phyloP scores from a whole-genome alignment of 2,329 filamentous ascomycete species.

The Xenosphaeropsis pyriputrescens region DNA sequence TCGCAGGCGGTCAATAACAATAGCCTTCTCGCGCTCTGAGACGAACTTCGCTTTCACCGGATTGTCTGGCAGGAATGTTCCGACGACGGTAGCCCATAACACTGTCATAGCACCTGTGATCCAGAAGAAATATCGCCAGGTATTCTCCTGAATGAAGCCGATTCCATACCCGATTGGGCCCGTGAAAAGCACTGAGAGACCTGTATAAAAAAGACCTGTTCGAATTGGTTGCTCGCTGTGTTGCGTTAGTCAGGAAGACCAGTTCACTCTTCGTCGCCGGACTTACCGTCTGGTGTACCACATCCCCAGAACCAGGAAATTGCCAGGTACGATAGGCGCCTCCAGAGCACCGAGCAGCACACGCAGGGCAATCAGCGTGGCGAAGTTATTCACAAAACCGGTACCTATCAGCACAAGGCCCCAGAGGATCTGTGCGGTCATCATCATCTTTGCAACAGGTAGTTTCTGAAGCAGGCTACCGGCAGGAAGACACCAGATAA shows the following conservation, averaged over 20 bases:
- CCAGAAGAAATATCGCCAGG: slow-evolving; percentile 11
- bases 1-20: slow-evolving; percentile 32
- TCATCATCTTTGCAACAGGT: slow-evolving; percentile 20
- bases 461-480: slow-evolving; percentile 16
- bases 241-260: too few species aligned
- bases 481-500: slow-evolving; percentile 19
- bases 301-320: slow-evolving; percentile 36
- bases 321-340: slow-evolving; percentile 31
- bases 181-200: slow-evolving; percentile 9
- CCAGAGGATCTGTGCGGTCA: slow-evolving; percentile 4
- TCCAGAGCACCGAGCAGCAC: slow-evolving; percentile 36
- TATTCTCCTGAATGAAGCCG: slow-evolving; percentile 9
- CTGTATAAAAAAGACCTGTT: slow-evolving; percentile 31
- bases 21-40: slow-evolving; percentile 23
- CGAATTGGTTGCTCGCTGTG: slow-evolving; percentile 33
- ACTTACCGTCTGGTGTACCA: slow-evolving; percentile 39
- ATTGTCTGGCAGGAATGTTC: slow-evolving; percentile 30
- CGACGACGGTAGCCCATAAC: slow-evolving; percentile 20
- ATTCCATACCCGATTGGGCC: slow-evolving; percentile 15
- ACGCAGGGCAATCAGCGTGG: slow-evolving; percentile 28
- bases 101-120: slow-evolving; percentile 10
- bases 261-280: slow-evolving; percentile 18
- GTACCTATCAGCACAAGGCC: slow-evolving; percentile 6
- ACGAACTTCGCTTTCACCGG: slow-evolving; percentile 28
- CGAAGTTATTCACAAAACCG: slow-evolving; percentile 22